Evolutionary conservation across 2,329 filamentous ascomycete species (phyloP).

Genomic region (Calonectria montana): DNA sequence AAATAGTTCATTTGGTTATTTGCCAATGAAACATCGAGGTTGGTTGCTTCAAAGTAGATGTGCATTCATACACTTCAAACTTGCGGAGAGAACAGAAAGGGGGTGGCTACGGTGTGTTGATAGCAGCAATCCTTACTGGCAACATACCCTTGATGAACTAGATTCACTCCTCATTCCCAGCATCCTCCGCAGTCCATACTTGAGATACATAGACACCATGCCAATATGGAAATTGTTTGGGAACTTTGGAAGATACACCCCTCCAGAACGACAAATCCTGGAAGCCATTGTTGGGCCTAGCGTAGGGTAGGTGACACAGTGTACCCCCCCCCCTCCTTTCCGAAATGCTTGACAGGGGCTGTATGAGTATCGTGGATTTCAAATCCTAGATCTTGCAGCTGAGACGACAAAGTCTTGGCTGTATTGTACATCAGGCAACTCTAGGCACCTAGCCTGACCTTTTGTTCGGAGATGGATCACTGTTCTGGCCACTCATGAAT

Average conservation of each 20-base stretch:
- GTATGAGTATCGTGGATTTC: not conserved
- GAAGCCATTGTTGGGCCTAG: not conserved
- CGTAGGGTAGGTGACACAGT: not conserved
- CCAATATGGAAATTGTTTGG: not conserved
- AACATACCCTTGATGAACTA: not conserved
- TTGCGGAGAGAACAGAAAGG: not conserved
- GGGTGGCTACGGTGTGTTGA: not conserved
- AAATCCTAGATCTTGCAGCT: not conserved
- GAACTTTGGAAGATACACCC: not conserved
- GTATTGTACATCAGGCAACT: not conserved
- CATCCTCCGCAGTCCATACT: not conserved
- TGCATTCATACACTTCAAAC: not conserved
- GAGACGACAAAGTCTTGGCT: too few species aligned
- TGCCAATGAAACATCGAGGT: not conserved
- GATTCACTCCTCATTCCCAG: not conserved
- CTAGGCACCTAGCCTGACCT: not conserved
- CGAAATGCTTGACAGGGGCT: not conserved
- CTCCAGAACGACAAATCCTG: not conserved
- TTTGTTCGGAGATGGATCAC: too few species aligned
- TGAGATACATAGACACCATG: not conserved
- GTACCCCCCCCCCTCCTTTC: not conserved
- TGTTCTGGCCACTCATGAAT: not conserved
- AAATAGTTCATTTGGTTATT: not conserved
- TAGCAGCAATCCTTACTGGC: not conserved
- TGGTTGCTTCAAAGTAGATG: not conserved